These are phyloP conservation scores for Xylariaceae sp. DNA, from an alignment of 2,329 filamentous ascomycete genomes.

Conservation along the genomic window DNA sequence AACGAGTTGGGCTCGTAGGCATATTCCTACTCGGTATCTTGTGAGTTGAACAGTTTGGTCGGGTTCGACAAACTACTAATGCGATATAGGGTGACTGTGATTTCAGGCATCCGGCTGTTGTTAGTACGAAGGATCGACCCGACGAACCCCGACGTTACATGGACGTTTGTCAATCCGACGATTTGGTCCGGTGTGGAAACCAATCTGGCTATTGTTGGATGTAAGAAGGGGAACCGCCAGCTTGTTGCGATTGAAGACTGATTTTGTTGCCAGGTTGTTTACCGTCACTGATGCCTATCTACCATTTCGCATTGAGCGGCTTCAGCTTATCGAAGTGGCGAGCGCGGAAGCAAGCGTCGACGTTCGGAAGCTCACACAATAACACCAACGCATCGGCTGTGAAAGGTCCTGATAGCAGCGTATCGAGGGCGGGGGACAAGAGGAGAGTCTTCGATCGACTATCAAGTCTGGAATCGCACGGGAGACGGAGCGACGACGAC, in stretches of 20 bases:
- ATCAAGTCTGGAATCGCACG: background rate
- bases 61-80: background rate
- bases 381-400: too few species aligned
- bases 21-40: background rate
- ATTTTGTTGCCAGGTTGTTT: background rate
- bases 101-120: background rate
- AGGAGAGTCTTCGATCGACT: background rate
- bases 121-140: background rate
- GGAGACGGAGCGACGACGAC: background rate
- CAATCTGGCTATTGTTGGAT: background rate
- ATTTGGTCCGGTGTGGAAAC: background rate
- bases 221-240: background rate
- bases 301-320: background rate
- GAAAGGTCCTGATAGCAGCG: background rate
- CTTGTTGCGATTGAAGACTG: background rate
- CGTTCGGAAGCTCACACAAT: too few species aligned
- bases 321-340: background rate
- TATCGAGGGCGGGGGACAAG: background rate
- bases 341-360: background rate
- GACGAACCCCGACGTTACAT: background rate
- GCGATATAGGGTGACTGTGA: background rate
- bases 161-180: background rate
- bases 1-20: background rate
- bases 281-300: background rate
- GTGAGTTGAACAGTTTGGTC: background rate